These are phyloP conservation scores for Naganishia friedmannii DNA, from an alignment of 768 basidiomycete genomes.

Conservation along the genomic window DNA sequence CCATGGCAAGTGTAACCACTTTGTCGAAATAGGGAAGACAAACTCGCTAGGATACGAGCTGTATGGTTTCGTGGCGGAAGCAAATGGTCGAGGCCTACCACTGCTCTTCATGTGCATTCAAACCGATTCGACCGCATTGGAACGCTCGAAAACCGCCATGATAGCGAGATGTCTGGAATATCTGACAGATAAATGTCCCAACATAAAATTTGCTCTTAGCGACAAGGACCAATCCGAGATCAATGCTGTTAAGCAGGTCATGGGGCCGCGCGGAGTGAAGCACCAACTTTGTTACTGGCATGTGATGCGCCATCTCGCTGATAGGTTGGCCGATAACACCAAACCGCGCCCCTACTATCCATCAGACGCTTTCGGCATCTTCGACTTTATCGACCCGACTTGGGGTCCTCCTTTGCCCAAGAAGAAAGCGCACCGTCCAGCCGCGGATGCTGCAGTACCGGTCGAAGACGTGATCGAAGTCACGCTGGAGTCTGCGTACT, in stretches of 20 bases:
- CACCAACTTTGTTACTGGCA: slow-evolving; percentile 1
- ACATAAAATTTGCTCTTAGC: background rate
- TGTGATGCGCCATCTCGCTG: background rate
- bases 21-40: too few relatives aligned
- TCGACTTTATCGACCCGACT: background rate
- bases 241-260: background rate
- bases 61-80: background rate
- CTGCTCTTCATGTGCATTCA: background rate
- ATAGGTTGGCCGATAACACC: background rate
- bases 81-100: background rate
- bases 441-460: too few relatives aligned
- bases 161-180: background rate
- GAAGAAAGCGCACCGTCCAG: too few relatives aligned
- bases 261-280: too few relatives aligned
- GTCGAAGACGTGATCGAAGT: too few relatives aligned
- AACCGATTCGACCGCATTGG: background rate
- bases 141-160: background rate
- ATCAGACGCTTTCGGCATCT: background rate
- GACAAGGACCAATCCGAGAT: background rate
- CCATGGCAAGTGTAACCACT: too few relatives aligned
- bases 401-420: too few relatives aligned
- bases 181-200: background rate
- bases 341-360: background rate
- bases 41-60: background rate
- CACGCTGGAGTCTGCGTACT: too few relatives aligned